These are phyloP conservation scores for Excoecaria agallocha DNA, from an alignment of 345 rosid species.

Conservation along the genomic window DNA sequence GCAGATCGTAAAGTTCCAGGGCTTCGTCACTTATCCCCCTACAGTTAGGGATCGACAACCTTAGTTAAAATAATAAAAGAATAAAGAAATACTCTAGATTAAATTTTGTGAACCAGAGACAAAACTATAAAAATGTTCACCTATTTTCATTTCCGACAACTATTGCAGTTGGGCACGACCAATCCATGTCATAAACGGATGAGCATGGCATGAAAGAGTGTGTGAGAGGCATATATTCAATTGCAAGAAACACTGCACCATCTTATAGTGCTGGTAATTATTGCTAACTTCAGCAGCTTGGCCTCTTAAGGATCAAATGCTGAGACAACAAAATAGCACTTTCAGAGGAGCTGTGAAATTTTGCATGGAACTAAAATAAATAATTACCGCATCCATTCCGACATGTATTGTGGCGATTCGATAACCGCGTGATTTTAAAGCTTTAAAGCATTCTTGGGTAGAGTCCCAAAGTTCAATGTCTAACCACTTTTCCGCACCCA, in stretches of 20 bases:
- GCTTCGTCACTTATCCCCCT: constrained; percentile 91
- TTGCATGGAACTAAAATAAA: constrained; percentile 7
- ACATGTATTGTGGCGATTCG: constrained; percentile 82
- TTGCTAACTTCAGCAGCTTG: constrained; percentile 3
- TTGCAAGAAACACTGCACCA: neutral
- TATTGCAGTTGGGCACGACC: constrained; percentile 91
- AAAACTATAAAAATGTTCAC: constrained; percentile 25
- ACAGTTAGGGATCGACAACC: constrained; percentile 20
- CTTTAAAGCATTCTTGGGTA: constrained; percentile 61
- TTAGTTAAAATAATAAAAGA: neutral
- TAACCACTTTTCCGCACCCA: constrained; percentile 99
- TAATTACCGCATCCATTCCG: constrained; percentile 73
- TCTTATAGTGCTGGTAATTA: neutral
- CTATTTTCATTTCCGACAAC: constrained; percentile 90
- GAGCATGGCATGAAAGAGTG: constrained; percentile 7
- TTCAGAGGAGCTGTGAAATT: neutral
- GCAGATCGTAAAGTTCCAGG: constrained; percentile 66
- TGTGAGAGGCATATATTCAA: neutral
- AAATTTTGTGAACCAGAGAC: neutral
- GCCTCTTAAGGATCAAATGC: neutral
- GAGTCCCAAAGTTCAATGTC: constrained; percentile 96
- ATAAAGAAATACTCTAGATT: neutral
- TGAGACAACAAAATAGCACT: neutral
- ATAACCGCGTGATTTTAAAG: constrained; percentile 77
- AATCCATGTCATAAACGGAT: constrained; percentile 89